Base-by-base conservation (phyloP, 176 grass and related monocot genomes). In the Aegilops tauschii region DNA sequence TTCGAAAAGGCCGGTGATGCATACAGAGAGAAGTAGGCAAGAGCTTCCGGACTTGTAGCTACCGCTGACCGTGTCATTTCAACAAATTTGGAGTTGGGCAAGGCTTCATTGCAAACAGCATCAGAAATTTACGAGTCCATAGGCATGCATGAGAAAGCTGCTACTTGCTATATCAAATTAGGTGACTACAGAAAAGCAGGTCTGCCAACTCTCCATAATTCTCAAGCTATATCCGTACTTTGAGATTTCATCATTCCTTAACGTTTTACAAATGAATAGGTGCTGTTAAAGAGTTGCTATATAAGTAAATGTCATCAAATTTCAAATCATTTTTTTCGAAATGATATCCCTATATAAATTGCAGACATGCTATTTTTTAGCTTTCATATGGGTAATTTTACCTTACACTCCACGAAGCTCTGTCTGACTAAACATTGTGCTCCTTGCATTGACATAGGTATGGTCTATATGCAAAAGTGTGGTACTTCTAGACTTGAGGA, bases 1-100 rank as follows among this genome's bases (percentile, higher is more conserved):
- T 97, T 97, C 79, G 90, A 93, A 69, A 94, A 92, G 82, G 90
- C 92, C 7, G 95, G 92, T 73, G 95, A 97, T 84, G 78, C 52
- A 9, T 62, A 91, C 39, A 86, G 69, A 59, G 92, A 90, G 82
- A 97, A 91, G 23, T 90, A 90, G 90, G 88, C 95, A 28, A 92
- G 73, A 89, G 95, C 92, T 42, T 74, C 92, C n/a, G 95, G 92
- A 20, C 95, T 97, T 67, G 12, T 91, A 54, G 84, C 86, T 11
- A 88, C 56, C 25, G 92, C 90, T 69, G 95, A 93, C 16, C 90
- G 54, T 49, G 28, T 91, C 27, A 93, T 87, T 49, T 76, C 82
- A 12, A 79, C 45, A 58, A 89, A 97, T 67, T 84, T 27, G 11
- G 84, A 86, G 12, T 88, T 89, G 86, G 90, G 85, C 9, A 39